Percentiles rank a stretch among this genome's conserved stretches.
These are phyloP conservation scores for Sporothrix schenckii DNA, from an alignment of 2,329 filamentous ascomycete species.

Conservation along the genomic window DNA sequence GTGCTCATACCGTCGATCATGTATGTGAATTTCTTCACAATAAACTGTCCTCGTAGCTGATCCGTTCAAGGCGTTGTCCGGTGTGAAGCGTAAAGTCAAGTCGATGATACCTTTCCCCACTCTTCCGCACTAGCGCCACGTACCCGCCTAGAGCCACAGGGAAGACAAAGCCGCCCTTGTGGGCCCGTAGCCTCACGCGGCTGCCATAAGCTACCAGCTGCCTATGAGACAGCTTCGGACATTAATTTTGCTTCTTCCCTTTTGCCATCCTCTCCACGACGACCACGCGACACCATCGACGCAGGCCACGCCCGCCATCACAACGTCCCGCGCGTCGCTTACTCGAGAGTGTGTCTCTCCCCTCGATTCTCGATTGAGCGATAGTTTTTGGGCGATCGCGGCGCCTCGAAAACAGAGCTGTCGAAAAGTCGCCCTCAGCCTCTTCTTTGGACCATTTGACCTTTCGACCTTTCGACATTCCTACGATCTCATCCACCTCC, in stretches of 20 bases:
- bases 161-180: neutral
- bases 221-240: neutral
- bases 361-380: neutral
- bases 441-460: neutral
- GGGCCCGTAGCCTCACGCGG: conserved; percentile 7
- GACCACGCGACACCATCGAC: conserved; percentile 23
- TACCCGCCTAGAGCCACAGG: neutral
- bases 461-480: neutral
- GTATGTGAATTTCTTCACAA: no score
- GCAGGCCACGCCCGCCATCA: neutral
- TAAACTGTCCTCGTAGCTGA: no score
- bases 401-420: neutral
- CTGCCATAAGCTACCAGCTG: conserved; percentile 2
- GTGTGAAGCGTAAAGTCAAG: neutral
- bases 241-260: conserved; percentile 1
- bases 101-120: neutral
- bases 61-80: neutral
- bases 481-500: neutral
- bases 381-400: neutral
- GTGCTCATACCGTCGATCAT: neutral
- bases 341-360: neutral
- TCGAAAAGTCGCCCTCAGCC: neutral
- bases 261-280: conserved; percentile 16
- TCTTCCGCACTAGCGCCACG: neutral
- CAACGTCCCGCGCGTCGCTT: neutral